Evolutionary conservation across 805 yeast species (phyloP), one percentile per base, ranked within the genome.

Genomic region (Candida ipomoeae): DNA sequence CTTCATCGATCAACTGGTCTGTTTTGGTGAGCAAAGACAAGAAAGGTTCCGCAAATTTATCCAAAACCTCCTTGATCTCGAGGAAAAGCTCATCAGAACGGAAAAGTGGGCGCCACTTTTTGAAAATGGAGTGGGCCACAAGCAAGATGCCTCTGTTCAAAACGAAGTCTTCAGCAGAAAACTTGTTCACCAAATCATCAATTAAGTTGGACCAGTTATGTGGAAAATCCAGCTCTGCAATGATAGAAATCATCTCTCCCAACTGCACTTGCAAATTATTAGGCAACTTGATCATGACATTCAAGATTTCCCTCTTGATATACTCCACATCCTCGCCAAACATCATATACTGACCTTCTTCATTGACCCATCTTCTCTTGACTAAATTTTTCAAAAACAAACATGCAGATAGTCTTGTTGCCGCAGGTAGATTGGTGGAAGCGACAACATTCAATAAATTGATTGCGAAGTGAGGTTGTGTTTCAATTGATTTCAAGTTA

Each of bases 151-250:
- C 96, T 59, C 84, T 87, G 65, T 90, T 89, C 47, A 82, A 78
- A 13, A 77, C 74, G 77, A 87, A 81, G 62, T 89, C 89, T n/a
- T 77, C 78, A 3, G 71, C 65, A 2, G 85, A 79, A 43, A 94
- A 73, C 62, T 83, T 84, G 1, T 74, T 61, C 0, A 90, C 88
- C 53, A 94, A 75, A 49, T 85, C 86, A 58, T 86, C 89, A 33
- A 89, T 73, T 53, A 94, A 75, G 46, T 79, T 77, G 1, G 83
- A 82, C 99, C 99, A 94, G 46, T 83, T 74, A 37, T 86, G 85
- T 1, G 99, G 99, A 70, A 94, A 94, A 66, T 94, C 99, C 51
- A 90, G 84, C 65, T 91, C 97, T 3, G 99, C 99, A 61, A 94
- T 92, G 48, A 88, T 74, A 14, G 96, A 83, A 49, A 95, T 84